These are phyloP conservation scores for Leccinum subatratum DNA, from an alignment of 1,284 basidiomycete species.

Conservation along the genomic window DNA sequence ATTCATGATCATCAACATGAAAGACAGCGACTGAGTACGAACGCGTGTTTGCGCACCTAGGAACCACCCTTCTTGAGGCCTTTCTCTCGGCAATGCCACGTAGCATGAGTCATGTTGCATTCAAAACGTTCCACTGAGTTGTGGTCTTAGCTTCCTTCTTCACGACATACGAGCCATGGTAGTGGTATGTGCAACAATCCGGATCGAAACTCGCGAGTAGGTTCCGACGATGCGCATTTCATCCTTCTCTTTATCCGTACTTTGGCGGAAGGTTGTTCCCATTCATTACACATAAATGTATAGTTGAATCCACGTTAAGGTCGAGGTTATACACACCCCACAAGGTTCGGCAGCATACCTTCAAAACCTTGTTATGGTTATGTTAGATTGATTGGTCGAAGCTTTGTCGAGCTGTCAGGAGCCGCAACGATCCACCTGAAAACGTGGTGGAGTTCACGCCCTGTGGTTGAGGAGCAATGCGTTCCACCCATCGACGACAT, in stretches of 20 bases:
- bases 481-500: slow-evolving; percentile 66
- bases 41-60: not conserved
- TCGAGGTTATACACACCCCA: not conserved
- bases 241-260: not conserved
- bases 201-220: not conserved
- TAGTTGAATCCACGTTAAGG: too few relatives aligned
- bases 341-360: slow-evolving; percentile 36
- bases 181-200: not conserved
- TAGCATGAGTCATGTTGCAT: not conserved
- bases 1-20: too few relatives aligned
- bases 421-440: slow-evolving; percentile 72
- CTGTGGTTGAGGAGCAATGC: slow-evolving; percentile 60
- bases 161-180: not conserved
- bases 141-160: not conserved
- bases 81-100: not conserved
- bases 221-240: not conserved
- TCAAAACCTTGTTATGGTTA: slow-evolving; percentile 54
- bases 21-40: not conserved
- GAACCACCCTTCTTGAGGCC: not conserved
- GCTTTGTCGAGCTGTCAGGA: slow-evolving; percentile 80
- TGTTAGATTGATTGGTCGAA: slow-evolving; percentile 75
- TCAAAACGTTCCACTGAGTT: not conserved
- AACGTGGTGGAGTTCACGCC: slow-evolving; percentile 78
- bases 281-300: not conserved
- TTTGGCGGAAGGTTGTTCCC: not conserved